These are phyloP conservation scores for Breviolum minutum DNA, from an alignment of 73 alveolate species.

Conservation along the genomic window DNA sequence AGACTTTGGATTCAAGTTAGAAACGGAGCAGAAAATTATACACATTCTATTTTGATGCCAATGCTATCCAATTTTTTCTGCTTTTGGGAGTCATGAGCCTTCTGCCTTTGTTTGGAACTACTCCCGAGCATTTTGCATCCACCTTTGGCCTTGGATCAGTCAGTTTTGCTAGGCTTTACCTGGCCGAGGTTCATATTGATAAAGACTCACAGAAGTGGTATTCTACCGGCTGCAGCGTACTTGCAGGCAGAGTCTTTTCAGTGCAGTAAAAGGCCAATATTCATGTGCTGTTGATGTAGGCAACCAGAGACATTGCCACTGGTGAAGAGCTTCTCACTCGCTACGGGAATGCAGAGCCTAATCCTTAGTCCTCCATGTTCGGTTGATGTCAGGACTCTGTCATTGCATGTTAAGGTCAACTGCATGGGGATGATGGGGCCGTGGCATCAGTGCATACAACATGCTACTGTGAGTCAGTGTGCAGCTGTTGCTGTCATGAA, in stretches of 20 bases:
- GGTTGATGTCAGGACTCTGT: neutral
- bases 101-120: too few species aligned
- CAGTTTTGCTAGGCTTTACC: neutral
- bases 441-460: neutral
- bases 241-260: conserved; percentile 30
- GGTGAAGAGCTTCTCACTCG: conserved; percentile 58
- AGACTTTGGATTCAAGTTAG: too few species aligned
- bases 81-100: too few species aligned
- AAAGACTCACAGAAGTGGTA: conserved; percentile 57
- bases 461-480: neutral
- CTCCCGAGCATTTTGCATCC: neutral
- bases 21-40: too few species aligned
- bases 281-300: neutral
- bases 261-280: neutral
- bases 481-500: neutral
- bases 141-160: neutral
- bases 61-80: too few species aligned
- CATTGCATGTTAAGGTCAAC: neutral
- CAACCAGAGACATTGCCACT: conserved; percentile 52
- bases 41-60: too few species aligned
- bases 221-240: conserved; percentile 59
- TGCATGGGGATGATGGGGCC: conserved; percentile 44
- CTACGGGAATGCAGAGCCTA: conserved; percentile 59
- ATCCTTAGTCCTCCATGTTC: neutral
- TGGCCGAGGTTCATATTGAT: conserved; percentile 44